Evolutionary conservation across 805 yeast genomes (phyloP), one percentile per base, ranked within the genome.

Genomic region (Candida sithepensis): DNA sequence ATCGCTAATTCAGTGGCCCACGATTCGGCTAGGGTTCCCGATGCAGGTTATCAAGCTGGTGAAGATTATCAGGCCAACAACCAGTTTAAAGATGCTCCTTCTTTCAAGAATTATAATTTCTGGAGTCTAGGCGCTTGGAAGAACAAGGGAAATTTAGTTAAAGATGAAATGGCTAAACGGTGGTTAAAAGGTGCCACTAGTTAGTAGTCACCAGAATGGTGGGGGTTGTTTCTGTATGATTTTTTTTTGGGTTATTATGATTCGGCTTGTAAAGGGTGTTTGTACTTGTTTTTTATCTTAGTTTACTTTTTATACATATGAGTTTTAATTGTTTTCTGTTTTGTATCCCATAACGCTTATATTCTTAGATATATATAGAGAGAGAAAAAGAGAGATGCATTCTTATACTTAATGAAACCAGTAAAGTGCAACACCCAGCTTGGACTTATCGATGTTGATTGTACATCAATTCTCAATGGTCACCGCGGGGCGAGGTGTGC

Each of bases 61-160:
- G 46, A 39, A 28, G 18, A 12, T 26, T 48, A 40, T 54, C 40
- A 36, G 28, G 56, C 54, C 1, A 32, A 43, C 34, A n/a, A 33
- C 19, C 23, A 45, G 14, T 42, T 22, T 28, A 22, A 39, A 4
- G 33, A 44, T 16, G 72, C 80, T 2, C 82, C 82, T 1, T 52
- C 52, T 14, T 72, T 79, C 49, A 62, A 64, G 22, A 55, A 58
- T 3, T 69, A 69, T 42, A 87, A 82, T 59, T 79, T 84, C 56
- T 84, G 89, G 89, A 76, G 85, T n/a, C 61, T 83, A 69, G 87
- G 85, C 1, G 49, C 64, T 13, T 84, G 88, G 88, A 74, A 74
- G 3, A 76, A 53, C 39, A 59, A 75, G 48, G 78, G 79, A 1
- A 66, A 63, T 22, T 61, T 72, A 42, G 46, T 79, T 5, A 77